phyloP scores from a whole-genome alignment of 2,329 filamentous ascomycete species.

The Didymella pinodella region DNA sequence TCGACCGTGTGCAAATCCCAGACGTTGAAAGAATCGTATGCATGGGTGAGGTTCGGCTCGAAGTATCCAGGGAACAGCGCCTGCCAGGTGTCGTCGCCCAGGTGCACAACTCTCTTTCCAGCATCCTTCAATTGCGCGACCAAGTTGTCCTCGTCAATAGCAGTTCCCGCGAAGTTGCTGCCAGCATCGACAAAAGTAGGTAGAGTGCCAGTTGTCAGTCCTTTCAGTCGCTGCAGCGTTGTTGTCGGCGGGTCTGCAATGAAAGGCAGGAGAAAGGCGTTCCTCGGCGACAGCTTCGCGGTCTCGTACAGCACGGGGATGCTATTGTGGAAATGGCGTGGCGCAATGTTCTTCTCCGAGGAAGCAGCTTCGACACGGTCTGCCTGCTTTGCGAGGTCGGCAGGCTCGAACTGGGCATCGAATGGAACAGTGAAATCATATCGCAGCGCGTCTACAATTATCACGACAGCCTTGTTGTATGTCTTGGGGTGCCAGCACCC shows the following conservation, averaged over 20 bases:
- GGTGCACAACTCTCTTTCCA: slow-evolving; percentile 82
- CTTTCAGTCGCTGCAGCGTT: slow-evolving; percentile 90
- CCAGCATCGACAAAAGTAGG: slow-evolving; percentile 94
- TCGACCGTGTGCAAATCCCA: slow-evolving; percentile 98
- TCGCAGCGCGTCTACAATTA: slow-evolving; percentile 90
- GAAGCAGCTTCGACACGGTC: slow-evolving; percentile 17
- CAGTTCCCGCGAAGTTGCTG: slow-evolving; percentile 93
- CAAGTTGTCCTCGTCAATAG: slow-evolving; percentile 91
- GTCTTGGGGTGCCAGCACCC: slow-evolving; percentile 97
- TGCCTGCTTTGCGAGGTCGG: slow-evolving; percentile 27
- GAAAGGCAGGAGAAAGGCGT: slow-evolving; percentile 91
- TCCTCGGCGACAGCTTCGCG: slow-evolving; percentile 73
- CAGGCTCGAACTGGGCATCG: slow-evolving; percentile 59
- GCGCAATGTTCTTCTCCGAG: slow-evolving; percentile 34
- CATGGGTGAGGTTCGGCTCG: slow-evolving; percentile 80
- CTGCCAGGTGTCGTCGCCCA: slow-evolving; percentile 99
- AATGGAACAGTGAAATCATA: slow-evolving; percentile 96
- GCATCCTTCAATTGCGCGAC: slow-evolving; percentile 69
- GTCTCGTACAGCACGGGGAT: slow-evolving; percentile 88
- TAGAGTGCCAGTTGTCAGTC: slow-evolving; percentile 90
- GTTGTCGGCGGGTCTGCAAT: slow-evolving; percentile 96
- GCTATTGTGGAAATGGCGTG: slow-evolving; percentile 82
- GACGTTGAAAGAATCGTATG: slow-evolving; percentile 98
- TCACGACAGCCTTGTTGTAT: slow-evolving; percentile 88
- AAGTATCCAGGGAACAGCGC: slow-evolving; percentile 94